Evolutionary conservation across 805 yeast genomes (phyloP).

Genomic region (Tetrapisispora phaffii): DNA sequence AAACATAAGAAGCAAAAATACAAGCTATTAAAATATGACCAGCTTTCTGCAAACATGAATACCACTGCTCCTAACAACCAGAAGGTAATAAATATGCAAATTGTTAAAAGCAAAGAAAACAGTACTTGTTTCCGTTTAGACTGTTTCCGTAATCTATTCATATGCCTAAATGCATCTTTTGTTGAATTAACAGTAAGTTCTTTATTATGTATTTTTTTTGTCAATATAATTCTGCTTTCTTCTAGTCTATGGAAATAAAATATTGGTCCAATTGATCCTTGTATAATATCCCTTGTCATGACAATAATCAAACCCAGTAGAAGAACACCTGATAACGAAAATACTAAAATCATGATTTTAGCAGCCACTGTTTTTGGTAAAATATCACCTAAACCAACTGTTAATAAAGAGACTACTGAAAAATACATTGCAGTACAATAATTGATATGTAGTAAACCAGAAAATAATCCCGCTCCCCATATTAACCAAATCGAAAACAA

Average conservation of each 20-base stretch:
- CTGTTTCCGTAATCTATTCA: slow-evolving; percentile 41
- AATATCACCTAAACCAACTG: slow-evolving; percentile 76
- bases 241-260: slow-evolving; percentile 60
- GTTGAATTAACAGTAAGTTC: slow-evolving; percentile 27
- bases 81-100: slow-evolving; percentile 41
- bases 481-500: slow-evolving; percentile 58
- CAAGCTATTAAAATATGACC: slow-evolving; percentile 64
- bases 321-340: slow-evolving; percentile 61
- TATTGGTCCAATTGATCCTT: slow-evolving; percentile 52
- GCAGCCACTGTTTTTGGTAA: slow-evolving; percentile 45
- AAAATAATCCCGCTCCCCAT: slow-evolving; percentile 56
- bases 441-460: slow-evolving; percentile 35
- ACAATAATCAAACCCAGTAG: slow-evolving; percentile 65
- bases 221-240: slow-evolving; percentile 32
- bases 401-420: slow-evolving; percentile 61
- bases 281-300: slow-evolving; percentile 55
- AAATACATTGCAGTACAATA: slow-evolving; percentile 66
- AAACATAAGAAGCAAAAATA: slow-evolving; percentile 71
- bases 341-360: slow-evolving; percentile 49
- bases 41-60: slow-evolving; percentile 50
- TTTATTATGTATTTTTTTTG: slow-evolving; percentile 7
- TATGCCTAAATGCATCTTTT: slow-evolving; percentile 43
- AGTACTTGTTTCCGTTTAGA: slow-evolving; percentile 34
- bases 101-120: slow-evolving; percentile 32
- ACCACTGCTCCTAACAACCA: slow-evolving; percentile 69